These are phyloP conservation scores for Penicillium verhagenii DNA, from an alignment of 495 filamentous ascomycete genomes.

Conservation along the genomic window DNA sequence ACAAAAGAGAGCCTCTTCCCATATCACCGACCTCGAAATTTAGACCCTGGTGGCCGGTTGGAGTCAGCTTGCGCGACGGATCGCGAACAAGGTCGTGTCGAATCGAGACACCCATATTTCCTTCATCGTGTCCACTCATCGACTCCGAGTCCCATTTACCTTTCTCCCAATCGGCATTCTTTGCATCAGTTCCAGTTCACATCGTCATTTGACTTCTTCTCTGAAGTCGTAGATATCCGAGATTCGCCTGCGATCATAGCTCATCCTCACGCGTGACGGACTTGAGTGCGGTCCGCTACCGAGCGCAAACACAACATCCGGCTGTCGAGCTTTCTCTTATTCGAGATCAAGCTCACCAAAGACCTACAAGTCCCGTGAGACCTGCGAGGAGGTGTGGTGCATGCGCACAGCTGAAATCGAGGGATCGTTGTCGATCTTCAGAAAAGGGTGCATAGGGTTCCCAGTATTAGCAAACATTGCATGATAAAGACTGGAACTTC, in stretches of 20 bases:
- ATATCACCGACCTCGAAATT: background rate
- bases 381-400: background rate
- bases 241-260: background rate
- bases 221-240: background rate
- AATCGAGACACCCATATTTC: constrained; percentile 10
- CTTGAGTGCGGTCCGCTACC: background rate
- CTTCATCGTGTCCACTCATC: background rate
- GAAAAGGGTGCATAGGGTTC: constrained; percentile 5
- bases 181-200: background rate
- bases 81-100: constrained; percentile 26
- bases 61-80: constrained; percentile 12
- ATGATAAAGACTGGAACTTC: constrained; percentile 2
- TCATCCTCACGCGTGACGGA: background rate
- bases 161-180: background rate
- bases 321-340: background rate
- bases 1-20: background rate
- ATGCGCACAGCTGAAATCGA: background rate
- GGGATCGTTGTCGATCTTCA: constrained; percentile 2
- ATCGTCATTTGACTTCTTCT: background rate
- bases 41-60: constrained; percentile 3
- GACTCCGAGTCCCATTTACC: background rate
- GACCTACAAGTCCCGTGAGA: background rate
- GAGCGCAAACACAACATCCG: background rate
- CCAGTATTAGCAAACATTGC: background rate
- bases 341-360: background rate